Evolutionary conservation across 371 early-diverging fungal species (phyloP).

Genomic region (Syncephalis fuscata): DNA sequence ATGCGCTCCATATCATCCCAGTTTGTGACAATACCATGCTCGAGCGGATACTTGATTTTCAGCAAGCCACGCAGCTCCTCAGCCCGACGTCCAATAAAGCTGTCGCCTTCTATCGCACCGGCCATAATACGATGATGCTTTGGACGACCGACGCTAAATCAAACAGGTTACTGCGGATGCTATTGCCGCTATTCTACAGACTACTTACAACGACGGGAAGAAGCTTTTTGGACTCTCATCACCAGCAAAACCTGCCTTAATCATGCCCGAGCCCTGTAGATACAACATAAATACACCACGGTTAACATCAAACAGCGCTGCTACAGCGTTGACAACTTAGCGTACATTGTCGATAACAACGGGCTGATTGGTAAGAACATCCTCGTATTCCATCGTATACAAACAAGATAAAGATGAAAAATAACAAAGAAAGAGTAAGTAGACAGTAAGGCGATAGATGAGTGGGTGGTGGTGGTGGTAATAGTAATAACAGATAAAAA

Average conservation of each 20-base stretch:
- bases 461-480: too few species aligned
- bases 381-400: conserved; percentile 40
- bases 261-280: conserved; percentile 83
- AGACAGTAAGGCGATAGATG: too few species aligned
- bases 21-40: conserved; percentile 90
- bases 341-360: conserved; percentile 59
- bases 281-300: conserved; percentile 6
- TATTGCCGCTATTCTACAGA: background rate
- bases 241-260: conserved; percentile 96
- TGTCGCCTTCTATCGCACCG: conserved; percentile 90
- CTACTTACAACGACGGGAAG: conserved; percentile 68
- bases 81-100: conserved; percentile 84
- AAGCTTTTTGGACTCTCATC: conserved; percentile 87
- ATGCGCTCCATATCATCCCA: conserved; percentile 97
- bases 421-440: too few species aligned
- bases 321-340: background rate
- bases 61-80: conserved; percentile 87
- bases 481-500: too few species aligned
- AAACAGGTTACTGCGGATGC: too few species aligned
- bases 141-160: conserved; percentile 74
- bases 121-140: conserved; percentile 92
- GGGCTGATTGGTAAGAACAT: conserved; percentile 86
- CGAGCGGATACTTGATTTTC: conserved; percentile 83
- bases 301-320: too few species aligned
- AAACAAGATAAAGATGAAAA: too few species aligned